phyloP scores from a whole-genome alignment of 1,284 basidiomycete species.

The Cutaneotrichosporon spelunceum region DNA sequence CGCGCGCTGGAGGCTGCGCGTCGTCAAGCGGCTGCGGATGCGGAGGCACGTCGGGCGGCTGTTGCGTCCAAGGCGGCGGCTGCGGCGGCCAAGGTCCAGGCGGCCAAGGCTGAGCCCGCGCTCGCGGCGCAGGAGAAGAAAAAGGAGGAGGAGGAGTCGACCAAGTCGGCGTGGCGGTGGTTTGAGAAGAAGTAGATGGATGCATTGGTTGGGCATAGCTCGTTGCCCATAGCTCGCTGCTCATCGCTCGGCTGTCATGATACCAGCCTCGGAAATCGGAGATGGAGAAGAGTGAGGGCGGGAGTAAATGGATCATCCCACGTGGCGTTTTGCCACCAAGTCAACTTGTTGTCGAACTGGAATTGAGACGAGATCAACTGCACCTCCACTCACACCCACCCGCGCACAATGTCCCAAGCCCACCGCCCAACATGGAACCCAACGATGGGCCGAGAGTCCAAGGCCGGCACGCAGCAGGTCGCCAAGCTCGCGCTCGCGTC shows the following conservation, averaged over 20 bases:
- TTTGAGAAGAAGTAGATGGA: constrained; percentile 10
- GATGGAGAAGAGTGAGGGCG: not conserved
- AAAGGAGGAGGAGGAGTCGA: not conserved
- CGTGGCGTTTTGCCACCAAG: not conserved
- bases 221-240: not conserved
- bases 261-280: no score
- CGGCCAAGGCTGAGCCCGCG: not conserved
- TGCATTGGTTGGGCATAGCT: constrained; percentile 2
- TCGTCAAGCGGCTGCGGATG: constrained; percentile 1
- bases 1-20: constrained; percentile 13
- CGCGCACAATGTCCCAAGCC: constrained; percentile 49
- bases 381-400: not conserved
- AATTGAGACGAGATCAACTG: not conserved
- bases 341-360: not conserved
- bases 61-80: not conserved
- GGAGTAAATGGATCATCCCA: constrained; percentile 7
- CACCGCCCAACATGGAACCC: constrained; percentile 53
- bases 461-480: constrained; percentile 81
- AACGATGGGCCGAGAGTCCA: constrained; percentile 54
- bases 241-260: no score
- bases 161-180: constrained; percentile 10
- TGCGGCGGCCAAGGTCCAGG: not conserved
- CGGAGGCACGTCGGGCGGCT: not conserved
- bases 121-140: not conserved
- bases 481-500: constrained; percentile 85